A percentile compares a stretch with the other conserved stretches of the same genome.
Evolutionary conservation across 2,329 filamentous ascomycete genomes (phyloP).

Genomic region (Penicillium sp.): DNA sequence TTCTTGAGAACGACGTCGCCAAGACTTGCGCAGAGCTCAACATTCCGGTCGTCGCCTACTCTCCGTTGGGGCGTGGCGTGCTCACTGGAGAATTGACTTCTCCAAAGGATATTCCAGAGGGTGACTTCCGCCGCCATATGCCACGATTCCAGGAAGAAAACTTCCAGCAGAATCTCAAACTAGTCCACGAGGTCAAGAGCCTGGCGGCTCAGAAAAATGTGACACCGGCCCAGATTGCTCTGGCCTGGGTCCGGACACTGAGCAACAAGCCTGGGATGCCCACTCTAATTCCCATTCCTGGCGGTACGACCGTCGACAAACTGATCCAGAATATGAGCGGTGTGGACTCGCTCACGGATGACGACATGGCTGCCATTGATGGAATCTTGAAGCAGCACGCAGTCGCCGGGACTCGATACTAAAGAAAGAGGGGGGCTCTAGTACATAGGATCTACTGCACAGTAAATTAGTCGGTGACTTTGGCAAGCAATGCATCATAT

Average conservation of each 20-base stretch:
- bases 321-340: conserved; percentile 31
- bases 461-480: conserved; percentile 12
- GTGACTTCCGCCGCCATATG: conserved; percentile 40
- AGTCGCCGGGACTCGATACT: conserved; percentile 30
- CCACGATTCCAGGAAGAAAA: conserved; percentile 49
- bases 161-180: conserved; percentile 46
- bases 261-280: conserved; percentile 41
- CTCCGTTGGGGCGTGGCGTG: conserved; percentile 54
- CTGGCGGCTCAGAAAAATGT: conserved; percentile 43
- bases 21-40: conserved; percentile 50
- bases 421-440: neutral
- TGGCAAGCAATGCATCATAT: neutral
- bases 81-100: conserved; percentile 47
- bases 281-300: conserved; percentile 35
- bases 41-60: conserved; percentile 56
- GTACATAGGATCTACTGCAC: neutral
- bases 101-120: conserved; percentile 42
- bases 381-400: conserved; percentile 45
- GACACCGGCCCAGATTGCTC: conserved; percentile 43
- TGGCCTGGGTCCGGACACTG: conserved; percentile 45
- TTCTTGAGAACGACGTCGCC: conserved; percentile 54
- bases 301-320: conserved; percentile 33
- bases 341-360: conserved; percentile 26
- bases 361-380: conserved; percentile 46
- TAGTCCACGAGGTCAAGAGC: conserved; percentile 42